Conservation (phyloP, 2,329 filamentous ascomycete genomes). For the Apiospora kogelbergensis region DNA sequence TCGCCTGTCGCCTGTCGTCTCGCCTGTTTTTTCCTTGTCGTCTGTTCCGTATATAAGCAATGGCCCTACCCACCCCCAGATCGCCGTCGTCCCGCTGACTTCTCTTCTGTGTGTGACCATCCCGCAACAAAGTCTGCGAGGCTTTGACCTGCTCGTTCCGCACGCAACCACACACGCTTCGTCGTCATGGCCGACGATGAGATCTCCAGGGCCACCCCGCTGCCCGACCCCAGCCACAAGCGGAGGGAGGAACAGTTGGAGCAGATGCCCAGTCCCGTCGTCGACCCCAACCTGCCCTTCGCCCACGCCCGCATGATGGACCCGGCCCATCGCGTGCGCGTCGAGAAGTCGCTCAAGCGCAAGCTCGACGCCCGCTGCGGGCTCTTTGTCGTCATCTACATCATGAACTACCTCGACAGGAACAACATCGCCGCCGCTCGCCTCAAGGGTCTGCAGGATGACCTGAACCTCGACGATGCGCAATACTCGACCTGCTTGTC, state of each 20-base stretch:
- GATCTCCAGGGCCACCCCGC: slow-evolving; percentile 21
- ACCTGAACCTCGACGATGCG: slow-evolving; percentile 46
- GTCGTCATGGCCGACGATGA: slow-evolving; percentile 22
- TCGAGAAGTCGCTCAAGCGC: slow-evolving; percentile 66
- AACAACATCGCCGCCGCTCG: slow-evolving; percentile 69
- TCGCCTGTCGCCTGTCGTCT: too few relatives aligned
- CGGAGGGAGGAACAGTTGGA: slow-evolving; percentile 22
- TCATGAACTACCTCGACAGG: slow-evolving; percentile 71
- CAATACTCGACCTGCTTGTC: slow-evolving; percentile 64
- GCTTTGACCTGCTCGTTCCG: background rate
- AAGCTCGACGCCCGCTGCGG: slow-evolving; percentile 70
- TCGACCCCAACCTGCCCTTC: slow-evolving; percentile 5
- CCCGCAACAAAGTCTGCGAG: background rate
- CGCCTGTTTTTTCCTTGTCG: background rate
- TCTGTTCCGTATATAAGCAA: background rate
- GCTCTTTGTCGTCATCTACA: slow-evolving; percentile 74
- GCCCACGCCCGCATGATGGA: slow-evolving; percentile 27
- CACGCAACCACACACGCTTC: background rate
- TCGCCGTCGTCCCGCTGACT: background rate
- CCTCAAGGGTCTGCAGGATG: slow-evolving; percentile 62
- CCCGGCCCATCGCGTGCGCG: slow-evolving; percentile 48
- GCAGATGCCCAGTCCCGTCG: slow-evolving; percentile 10
- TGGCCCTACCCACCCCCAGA: background rate
- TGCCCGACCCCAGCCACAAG: slow-evolving; percentile 15
- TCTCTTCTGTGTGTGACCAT: background rate